Percentiles rank a stretch among this genome's conserved stretches.
phyloP scores from a whole-genome alignment of 129 eudicot species.

The Lactuca sativa region DNA sequence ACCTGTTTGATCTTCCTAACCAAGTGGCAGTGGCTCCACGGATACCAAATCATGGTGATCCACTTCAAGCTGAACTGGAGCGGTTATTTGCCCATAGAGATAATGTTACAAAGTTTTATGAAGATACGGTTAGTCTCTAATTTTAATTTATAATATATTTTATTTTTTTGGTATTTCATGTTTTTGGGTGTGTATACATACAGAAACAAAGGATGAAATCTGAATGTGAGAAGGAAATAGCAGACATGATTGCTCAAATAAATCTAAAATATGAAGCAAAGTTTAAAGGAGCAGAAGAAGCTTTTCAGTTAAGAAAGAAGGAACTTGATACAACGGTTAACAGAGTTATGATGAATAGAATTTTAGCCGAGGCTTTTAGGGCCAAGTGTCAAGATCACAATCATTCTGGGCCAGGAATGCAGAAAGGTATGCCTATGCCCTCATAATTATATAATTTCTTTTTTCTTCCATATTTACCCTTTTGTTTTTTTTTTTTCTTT shows the following conservation, averaged over 20 bases:
- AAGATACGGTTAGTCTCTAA: slow-evolving; percentile 54
- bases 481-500: slow-evolving; percentile 22
- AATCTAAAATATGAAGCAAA: slow-evolving; percentile 49
- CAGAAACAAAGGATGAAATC: slow-evolving; percentile 58
- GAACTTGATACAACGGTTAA: slow-evolving; percentile 52
- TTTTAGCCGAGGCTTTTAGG: slow-evolving; percentile 65
- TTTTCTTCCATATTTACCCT: background rate
- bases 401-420: slow-evolving; percentile 35
- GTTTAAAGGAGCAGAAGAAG: slow-evolving; percentile 50
- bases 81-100: slow-evolving; percentile 36
- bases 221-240: slow-evolving; percentile 71
- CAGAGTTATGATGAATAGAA: slow-evolving; percentile 48
- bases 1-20: slow-evolving; percentile 17
- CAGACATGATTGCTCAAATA: slow-evolving; percentile 56
- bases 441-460: background rate
- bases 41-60: slow-evolving; percentile 36
- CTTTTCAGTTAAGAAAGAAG: slow-evolving; percentile 44
- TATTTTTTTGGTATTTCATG: background rate
- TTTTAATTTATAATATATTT: background rate
- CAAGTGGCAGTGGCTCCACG: slow-evolving; percentile 22
- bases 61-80: slow-evolving; percentile 64
- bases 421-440: slow-evolving; percentile 38
- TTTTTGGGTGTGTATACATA: slow-evolving; percentile 25
- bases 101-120: slow-evolving; percentile 30
- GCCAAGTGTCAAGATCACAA: slow-evolving; percentile 58